Evolutionary conservation across 768 basidiomycete species (phyloP), one percentile per base, ranked within the genome.

Genomic region (Pisolithus sp.): DNA sequence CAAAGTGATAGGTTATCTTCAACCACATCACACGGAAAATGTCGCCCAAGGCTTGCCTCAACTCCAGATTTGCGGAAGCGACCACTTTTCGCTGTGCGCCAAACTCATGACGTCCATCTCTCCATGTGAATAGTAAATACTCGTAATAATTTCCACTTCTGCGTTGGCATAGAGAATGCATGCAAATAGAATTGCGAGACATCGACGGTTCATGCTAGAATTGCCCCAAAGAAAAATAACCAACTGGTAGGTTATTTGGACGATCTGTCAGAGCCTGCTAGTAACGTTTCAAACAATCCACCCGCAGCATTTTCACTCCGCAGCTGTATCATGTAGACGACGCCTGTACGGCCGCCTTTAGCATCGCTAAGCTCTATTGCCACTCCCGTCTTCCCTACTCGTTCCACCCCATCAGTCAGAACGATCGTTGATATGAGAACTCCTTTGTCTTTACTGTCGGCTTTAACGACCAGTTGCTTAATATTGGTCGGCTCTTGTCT

Each of bases 351-450:
- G 46, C 80, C 68, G n/a, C 96, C 96, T 51, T 83, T 77, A 0
- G 67, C 57, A 72, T 94, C 90, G 68, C 90, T 93, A 48, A 99
- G 71, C 69, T 98, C 95, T 56, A 99, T 86, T 42, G 96, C 96
- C 38, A 99, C 86, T 13, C 96, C 96, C 2, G 95, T 98, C 73
- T 95, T 97, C 20, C 91, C 96, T n/a, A 99, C 95, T 43, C 95
- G 78, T 71, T 99, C 96, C 24, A 98, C 95, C 7, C 94, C 96
- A 66, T 97, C 94, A 5, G 86, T 91, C 48, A 97, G 74, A 28
- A 99, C 90, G 55, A 98, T 96, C 6, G 96, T 97, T 39, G 92
- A 95, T 56, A 99, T 93, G 39, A 98, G 68, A 58, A 92, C 74
- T 5, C 82, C 75, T 59, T 84, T 85, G 51, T 83, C 79, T 64